Conservation (phyloP, 106 monocot species). For the Allium cepa region DNA sequence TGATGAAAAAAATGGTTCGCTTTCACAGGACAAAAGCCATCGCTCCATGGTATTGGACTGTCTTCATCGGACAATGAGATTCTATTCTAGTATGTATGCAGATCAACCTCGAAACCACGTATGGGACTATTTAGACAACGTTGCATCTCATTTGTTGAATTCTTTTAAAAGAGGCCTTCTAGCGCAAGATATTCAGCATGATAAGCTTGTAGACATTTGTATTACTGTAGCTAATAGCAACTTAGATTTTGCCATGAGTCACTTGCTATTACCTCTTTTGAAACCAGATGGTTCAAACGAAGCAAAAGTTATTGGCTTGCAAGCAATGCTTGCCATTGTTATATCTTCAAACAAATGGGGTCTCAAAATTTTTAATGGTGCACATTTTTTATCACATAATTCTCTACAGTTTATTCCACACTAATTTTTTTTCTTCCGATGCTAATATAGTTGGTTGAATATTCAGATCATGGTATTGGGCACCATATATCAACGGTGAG, state of each 20-base stretch:
- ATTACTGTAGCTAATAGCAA: slow-evolving; percentile 89
- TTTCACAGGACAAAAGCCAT: slow-evolving; percentile 88
- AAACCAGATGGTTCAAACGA: slow-evolving; percentile 81
- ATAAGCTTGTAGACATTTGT: slow-evolving; percentile 98
- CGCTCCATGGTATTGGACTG: slow-evolving; percentile 98
- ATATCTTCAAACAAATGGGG: slow-evolving; percentile 72
- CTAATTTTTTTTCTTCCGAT: not conserved
- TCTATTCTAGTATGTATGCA: slow-evolving; percentile 89
- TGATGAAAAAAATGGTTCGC: not conserved
- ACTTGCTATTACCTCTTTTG: slow-evolving; percentile 84
- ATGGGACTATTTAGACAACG: slow-evolving; percentile 96
- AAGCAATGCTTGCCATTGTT: slow-evolving; percentile 85
- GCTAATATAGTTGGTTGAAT: slow-evolving; percentile 8
- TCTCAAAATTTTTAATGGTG: slow-evolving; percentile 69
- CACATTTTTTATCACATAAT: slow-evolving; percentile 1
- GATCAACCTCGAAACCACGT: slow-evolving; percentile 70
- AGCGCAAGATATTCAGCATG: slow-evolving; percentile 92
- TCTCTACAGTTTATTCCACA: not conserved
- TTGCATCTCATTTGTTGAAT: slow-evolving; percentile 81
- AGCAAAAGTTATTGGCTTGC: slow-evolving; percentile 93
- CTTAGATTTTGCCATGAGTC: slow-evolving; percentile 93
- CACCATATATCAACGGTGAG: slow-evolving; percentile 84
- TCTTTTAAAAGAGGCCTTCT: slow-evolving; percentile 83
- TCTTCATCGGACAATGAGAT: slow-evolving; percentile 89
- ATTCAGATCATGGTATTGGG: slow-evolving; percentile 64